Evolutionary conservation across 1,139 yeast species (phyloP).

Genomic region (Wickerhamomyces sp.): DNA sequence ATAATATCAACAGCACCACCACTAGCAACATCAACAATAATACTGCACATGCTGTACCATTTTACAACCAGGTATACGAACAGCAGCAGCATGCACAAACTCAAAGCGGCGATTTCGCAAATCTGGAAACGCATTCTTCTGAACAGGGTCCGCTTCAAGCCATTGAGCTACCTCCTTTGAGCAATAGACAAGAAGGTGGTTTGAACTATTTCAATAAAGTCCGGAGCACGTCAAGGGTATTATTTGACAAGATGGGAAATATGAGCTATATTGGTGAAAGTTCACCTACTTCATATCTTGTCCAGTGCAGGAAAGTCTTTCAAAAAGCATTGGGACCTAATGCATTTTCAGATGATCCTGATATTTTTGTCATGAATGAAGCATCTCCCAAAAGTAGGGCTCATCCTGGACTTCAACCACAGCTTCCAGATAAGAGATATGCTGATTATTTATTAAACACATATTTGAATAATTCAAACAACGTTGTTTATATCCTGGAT

Average conservation of each 20-base stretch:
- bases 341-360: constrained; percentile 34
- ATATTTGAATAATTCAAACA: constrained; percentile 34
- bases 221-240: constrained; percentile 22
- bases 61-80: no score
- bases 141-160: no score
- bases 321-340: constrained; percentile 27
- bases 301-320: constrained; percentile 30
- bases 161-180: background rate
- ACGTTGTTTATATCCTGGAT: constrained; percentile 34
- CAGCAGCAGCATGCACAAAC: no score
- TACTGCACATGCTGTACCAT: no score
- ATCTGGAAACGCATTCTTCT: no score
- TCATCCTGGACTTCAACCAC: constrained; percentile 20
- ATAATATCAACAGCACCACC: no score
- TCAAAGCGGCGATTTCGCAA: no score
- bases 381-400: constrained; percentile 23
- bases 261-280: constrained; percentile 33
- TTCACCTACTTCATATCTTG: constrained; percentile 30
- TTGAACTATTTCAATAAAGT: background rate
- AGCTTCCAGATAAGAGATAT: constrained; percentile 29
- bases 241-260: constrained; percentile 30
- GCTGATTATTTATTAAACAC: constrained; percentile 28
- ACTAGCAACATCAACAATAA: no score
- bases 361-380: constrained; percentile 32
- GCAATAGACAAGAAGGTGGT: background rate